Base-by-base conservation (phyloP, 2,329 filamentous ascomycete species). In the Tolypocladium cylindrosporum region DNA sequence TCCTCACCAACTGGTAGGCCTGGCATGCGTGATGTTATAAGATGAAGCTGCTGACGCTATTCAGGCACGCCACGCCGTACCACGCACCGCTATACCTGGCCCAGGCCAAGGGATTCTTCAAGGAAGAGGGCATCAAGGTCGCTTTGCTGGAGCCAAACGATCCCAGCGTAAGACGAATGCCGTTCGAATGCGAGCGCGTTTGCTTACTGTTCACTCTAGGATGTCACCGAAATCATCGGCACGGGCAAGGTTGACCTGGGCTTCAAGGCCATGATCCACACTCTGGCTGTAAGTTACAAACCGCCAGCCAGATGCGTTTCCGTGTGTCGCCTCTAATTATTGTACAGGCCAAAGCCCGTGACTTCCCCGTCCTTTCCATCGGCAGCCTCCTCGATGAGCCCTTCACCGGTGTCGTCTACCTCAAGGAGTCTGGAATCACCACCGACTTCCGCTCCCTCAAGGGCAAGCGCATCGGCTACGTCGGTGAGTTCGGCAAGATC, bases 221-320 rank as follows among this genome's bases (percentile, higher is more conserved):
- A 91, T 77, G 88, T 91, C 61, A 91, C 88, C 61, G 88, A 91
- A 71, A 90, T 91, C 71, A 89, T 91, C 63, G 88, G 88, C 59
- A 85, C 81, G 57, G 85, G 84, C 61, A 90, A 90, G 68, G 85
- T 90, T 55, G 87, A 91, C 68, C 82, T 91, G 67, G 88, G 88
- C 51, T 90, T 89, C 80, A 91, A 91, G 73, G 88, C 88, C 63
- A 91, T 91, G 88, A 91, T 91, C 64, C 88, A 91, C 68, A 91
- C 88, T 10, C 80, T 91, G 60, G 88, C 87, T 58, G 84, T 86
- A 73, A 61, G 77, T 71, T 27, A 41, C 21, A 19, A 31, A 50
- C 16, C 4, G 16, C 9, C 4, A n/a, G 21, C 21, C 37, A 13
- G 48, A 13, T 37, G 14, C 8, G 9, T 8, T 36, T 13, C 7